A percentile compares a stretch with the other conserved stretches of the same genome.
phyloP scores from a whole-genome alignment of 768 basidiomycete species.

The Tremella yokohamensis region DNA sequence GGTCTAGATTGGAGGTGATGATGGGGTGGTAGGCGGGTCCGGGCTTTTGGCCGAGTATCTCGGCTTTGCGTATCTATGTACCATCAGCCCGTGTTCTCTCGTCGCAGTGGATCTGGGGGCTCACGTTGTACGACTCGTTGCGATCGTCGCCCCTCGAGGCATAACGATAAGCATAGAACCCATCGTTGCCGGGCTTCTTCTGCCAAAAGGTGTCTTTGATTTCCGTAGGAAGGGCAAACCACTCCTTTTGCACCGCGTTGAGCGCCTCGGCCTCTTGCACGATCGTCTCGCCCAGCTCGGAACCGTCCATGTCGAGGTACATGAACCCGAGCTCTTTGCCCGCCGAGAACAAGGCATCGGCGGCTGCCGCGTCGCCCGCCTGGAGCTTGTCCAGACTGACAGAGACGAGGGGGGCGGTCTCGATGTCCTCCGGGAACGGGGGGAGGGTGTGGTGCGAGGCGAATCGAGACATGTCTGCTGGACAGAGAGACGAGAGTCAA shows the following conservation, averaged over 20 bases:
- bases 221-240: conserved; percentile 23
- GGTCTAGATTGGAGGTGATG: too few relatives aligned
- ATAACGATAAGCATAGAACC: conserved; percentile 27
- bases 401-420: too few relatives aligned
- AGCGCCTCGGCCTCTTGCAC: conserved; percentile 18
- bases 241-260: conserved; percentile 16
- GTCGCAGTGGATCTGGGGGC: neutral
- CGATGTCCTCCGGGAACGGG: too few relatives aligned
- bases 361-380: too few relatives aligned
- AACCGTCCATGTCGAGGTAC: conserved; percentile 28
- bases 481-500: too few relatives aligned
- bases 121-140: conserved; percentile 25
- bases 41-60: too few relatives aligned
- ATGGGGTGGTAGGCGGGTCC: too few relatives aligned
- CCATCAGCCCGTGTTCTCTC: too few relatives aligned
- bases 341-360: conserved; percentile 16
- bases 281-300: conserved; percentile 18
- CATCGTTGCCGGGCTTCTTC: conserved; percentile 13
- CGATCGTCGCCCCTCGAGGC: conserved; percentile 1
- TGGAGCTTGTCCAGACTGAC: too few relatives aligned
- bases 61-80: too few relatives aligned
- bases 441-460: too few relatives aligned
- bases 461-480: too few relatives aligned
- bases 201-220: conserved; percentile 24
- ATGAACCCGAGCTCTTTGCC: conserved; percentile 29